Base-by-base conservation (phyloP, 495 filamentous ascomycete species). In the Physcia stellaris region DNA sequence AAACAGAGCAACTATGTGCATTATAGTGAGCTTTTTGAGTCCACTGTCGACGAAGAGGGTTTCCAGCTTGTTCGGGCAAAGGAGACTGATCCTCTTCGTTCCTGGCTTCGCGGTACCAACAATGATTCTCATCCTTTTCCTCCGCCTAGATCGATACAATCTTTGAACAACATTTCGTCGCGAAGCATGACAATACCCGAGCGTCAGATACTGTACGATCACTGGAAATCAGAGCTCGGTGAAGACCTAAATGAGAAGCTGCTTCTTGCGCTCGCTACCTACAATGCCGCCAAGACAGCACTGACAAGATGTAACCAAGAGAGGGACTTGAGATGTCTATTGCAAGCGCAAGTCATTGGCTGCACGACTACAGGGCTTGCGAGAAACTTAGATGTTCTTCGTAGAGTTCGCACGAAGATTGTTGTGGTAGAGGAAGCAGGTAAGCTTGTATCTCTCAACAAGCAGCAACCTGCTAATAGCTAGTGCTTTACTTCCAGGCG, bases 341-440 rank as follows among this genome's bases (percentile, higher is more conserved):
- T 31, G 4, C 26, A 35, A 1, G 63, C 59, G 0, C 55, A 83
- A 32, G 59, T 92, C n/a, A 73, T 92, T 35, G 80, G 81, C 0
- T 62, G 80, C 1, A 90, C 83, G 0, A 86, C 85, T 1, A 73
- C 77, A 0, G 82, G 84, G 0, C 57, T 90, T 4, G 82, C 83
- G 6, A 61, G 66, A 11, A 77, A 80, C 32, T 49, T 84, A 1
- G 57, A 70, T 2, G 54, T 80, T 34, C 67, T 93, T 1, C 65
- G 66, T 23, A 63, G 64, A 12, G 39, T 88, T 3, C 49, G 57
- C 18, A 62, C 67, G 22, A 88, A 88, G 50, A 75, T 85, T 1
- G 45, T 92, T 36, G 29, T 88, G 4, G 78, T 73, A 44, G 83
- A 88, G 57, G 83, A 90, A 49, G 83, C 83, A 2, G 82, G n/a